Base-by-base conservation (phyloP, 192 early-diverging fungal species). In the Rhizoclosmatium sp. region DNA sequence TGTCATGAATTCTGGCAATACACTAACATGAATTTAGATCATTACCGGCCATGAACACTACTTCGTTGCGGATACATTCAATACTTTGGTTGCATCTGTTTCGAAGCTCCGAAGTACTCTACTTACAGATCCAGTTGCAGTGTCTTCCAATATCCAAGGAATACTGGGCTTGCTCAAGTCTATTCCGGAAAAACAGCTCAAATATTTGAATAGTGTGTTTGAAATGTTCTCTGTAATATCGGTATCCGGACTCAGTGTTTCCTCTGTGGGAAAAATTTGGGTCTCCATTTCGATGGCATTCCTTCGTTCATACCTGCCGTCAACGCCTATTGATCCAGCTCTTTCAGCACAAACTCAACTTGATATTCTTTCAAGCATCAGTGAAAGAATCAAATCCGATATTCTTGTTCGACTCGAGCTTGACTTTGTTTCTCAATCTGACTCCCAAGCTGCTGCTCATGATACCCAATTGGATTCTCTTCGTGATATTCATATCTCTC, bases 311-410 rank as follows among this genome's bases (percentile, higher is more conserved):
- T 95, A 95, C 59, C 83, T 99, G 41, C 97, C 97, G 3, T 81
- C 89, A 41, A 90, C 94, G 39, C 90, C 94, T 0, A 85, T 94
- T 23, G 97, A 99, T 83, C 96, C 97, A 2, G 95, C 94, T 3
- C 87, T 92, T 3, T 90, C 91, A 71, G 87, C 93, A 0, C 87
- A 89, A 23, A 82, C 92, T 9, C 91, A 89, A 79, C 86, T 92
- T 64, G 78, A 87, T 45, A 90, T 92, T 66, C 81, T 95, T 19
- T 86, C 86, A 49, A 76, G 85, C 65, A 90, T 92, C 59, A 81
- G 89, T 14, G 75, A 80, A 5, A 56, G 75, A 0, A 67, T 90
- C 2, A 73, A 83, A 16, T 84, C 87, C 3, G 90, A 93, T 51
- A 88, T 95, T 14, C 79, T 86, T 2, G 89, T 93, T 1, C 85